Conservation (phyloP, 805 yeast species). For the Saccharomycopsis guyanensis region DNA sequence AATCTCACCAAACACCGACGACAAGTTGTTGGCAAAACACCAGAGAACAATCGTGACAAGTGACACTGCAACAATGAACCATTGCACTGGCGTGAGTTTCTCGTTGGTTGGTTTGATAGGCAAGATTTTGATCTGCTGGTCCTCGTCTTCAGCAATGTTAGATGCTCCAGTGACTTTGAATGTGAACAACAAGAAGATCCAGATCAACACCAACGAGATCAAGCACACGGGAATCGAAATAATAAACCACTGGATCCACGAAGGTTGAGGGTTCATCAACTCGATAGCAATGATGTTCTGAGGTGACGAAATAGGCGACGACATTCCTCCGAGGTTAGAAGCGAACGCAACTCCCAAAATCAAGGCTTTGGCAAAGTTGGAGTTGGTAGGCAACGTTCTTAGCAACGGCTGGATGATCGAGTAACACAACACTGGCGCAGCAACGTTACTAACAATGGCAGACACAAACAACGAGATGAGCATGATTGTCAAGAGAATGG, state of each 20-base stretch:
- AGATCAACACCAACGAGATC: conserved; percentile 55
- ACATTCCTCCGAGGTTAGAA: conserved; percentile 93
- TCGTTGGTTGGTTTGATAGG: conserved; percentile 57
- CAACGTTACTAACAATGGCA: conserved; percentile 96
- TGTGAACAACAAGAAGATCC: conserved; percentile 63
- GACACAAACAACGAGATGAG: conserved; percentile 76
- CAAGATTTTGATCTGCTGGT: conserved; percentile 29
- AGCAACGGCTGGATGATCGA: conserved; percentile 88
- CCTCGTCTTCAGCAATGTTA: background rate
- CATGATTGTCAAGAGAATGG: conserved; percentile 77
- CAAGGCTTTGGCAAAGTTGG: conserved; percentile 74
- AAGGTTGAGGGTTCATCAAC: conserved; percentile 61
- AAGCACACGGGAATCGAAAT: conserved; percentile 75
- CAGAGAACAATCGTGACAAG: conserved; percentile 70
- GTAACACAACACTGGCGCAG: conserved; percentile 90
- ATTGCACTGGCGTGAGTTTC: conserved; percentile 62
- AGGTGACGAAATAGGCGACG: conserved; percentile 95
- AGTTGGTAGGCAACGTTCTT: conserved; percentile 73
- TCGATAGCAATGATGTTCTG: conserved; percentile 90
- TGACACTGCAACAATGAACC: conserved; percentile 65
- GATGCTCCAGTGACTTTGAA: conserved; percentile 46
- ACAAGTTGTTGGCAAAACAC: conserved; percentile 78
- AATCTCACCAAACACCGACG: conserved; percentile 82
- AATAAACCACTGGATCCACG: conserved; percentile 93
- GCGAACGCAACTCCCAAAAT: conserved; percentile 91